These are phyloP conservation scores for Kokia cookei DNA, from an alignment of 441 rosid species.

Conservation along the genomic window DNA sequence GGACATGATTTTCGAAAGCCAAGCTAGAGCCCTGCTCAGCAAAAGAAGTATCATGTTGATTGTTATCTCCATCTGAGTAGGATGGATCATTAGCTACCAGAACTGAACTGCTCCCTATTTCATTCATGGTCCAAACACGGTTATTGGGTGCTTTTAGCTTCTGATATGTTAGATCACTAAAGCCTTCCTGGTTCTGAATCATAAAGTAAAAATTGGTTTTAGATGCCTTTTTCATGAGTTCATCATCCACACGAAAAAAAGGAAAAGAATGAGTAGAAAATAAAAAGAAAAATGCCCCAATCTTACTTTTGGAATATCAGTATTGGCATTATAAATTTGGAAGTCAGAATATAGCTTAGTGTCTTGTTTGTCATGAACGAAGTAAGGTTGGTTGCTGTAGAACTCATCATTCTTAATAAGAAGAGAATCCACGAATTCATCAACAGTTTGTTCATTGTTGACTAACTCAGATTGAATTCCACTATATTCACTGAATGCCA, in stretches of 20 bases:
- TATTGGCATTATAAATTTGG: neutral
- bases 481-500: neutral
- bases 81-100: neutral
- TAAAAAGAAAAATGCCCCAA: neutral
- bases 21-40: neutral
- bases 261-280: neutral
- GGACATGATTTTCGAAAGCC: neutral
- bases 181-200: conserved; percentile 3
- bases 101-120: neutral
- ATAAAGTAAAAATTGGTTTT: neutral
- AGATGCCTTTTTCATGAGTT: neutral
- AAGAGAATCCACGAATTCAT: neutral
- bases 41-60: neutral
- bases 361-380: neutral
- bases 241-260: neutral
- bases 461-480: neutral
- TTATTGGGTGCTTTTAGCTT: neutral
- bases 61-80: neutral
- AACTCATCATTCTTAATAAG: neutral
- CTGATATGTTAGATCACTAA: neutral
- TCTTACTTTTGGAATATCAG: neutral
- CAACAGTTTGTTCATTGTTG: neutral
- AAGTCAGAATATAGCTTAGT: neutral
- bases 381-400: neutral
- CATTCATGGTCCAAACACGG: neutral